Evolutionary conservation across 441 rosid species (phyloP), one percentile per base, ranked within the genome.

Genomic region (Adansonia gregorii): DNA sequence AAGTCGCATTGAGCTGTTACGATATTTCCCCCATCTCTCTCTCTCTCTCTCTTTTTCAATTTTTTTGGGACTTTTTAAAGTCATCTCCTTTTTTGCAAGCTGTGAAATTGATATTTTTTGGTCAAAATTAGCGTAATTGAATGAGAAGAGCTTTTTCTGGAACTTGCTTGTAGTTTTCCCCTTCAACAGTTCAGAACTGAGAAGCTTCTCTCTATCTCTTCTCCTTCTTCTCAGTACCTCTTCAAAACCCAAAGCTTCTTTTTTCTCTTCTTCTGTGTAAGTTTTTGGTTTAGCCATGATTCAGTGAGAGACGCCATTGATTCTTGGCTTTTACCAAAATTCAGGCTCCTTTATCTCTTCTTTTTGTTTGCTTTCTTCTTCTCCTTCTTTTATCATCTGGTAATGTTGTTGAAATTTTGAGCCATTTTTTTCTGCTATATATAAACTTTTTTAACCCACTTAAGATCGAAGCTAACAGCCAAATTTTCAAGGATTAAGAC

Each of bases 1-100:
- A 86, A 78, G 85, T 86, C 93, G 91, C 87, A 97, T 81, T 86
- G 97, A 87, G 92, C 90, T 89, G 94, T 91, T 84, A 27, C 59
- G 88, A 76, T 79, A 70, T 72, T 4, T 81, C 60, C 67, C 70
- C 75, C 45, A 55, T 63, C 55, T 65, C 77, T 80, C 76, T 55
- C 48, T 55, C 48, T 59, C 35, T 72, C 51, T 46, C 15, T 35
- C 31, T 61, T 31, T 54, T 14, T 15, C 17, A 19, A 31, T 8
- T 31, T 64, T 48, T 35, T 27, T 22, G 9, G n/a, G 6, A 9
- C 17, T 65, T 76, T 20, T 11, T 75, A 60, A 69, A 20, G 63
- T 17, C 70, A 46, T 6, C 75, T n/a, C 54, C 46, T 27, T 55
- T 19, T 49, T 81, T 85, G 86, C 88, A 73, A 87, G 89, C 88